A percentile compares a stretch with the other conserved stretches of the same genome.
Evolutionary conservation across 129 eudicot species (phyloP).

Genomic region (Chrysanthemum lavandulifolium): DNA sequence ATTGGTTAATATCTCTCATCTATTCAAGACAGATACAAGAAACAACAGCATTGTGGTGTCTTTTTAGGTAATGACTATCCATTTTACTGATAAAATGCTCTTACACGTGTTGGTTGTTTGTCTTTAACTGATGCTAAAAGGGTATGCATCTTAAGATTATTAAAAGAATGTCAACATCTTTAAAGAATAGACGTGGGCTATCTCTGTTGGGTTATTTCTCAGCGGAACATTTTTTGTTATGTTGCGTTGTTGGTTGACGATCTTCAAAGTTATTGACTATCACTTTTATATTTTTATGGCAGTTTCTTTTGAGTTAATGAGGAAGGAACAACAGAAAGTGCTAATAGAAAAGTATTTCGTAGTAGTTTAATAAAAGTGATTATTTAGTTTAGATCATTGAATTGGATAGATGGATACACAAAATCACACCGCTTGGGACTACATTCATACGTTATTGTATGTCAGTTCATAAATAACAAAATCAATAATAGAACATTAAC

Average conservation of each 20-base stretch:
- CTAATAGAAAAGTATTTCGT: slow-evolving; percentile 4
- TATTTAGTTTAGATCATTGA: no score
- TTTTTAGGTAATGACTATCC: no score
- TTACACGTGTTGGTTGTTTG: background rate
- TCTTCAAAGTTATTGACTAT: slow-evolving; percentile 17
- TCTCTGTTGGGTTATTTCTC: background rate
- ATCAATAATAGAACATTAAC: background rate
- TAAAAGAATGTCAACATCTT: slow-evolving; percentile 52
- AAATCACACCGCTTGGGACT: background rate
- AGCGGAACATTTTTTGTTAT: slow-evolving; percentile 54
- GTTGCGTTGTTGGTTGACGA: slow-evolving; percentile 16
- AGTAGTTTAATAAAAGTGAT: no score
- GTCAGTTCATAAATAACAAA: background rate
- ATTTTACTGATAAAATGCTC: background rate
- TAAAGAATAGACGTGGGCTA: slow-evolving; percentile 50
- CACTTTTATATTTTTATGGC: slow-evolving; percentile 9
- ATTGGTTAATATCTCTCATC: no score
- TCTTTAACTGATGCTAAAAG: slow-evolving; percentile 22
- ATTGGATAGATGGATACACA: no score
- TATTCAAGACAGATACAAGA: no score
- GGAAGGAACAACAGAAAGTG: slow-evolving; percentile 92
- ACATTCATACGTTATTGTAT: background rate
- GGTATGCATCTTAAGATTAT: slow-evolving; percentile 47
- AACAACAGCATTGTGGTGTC: no score
- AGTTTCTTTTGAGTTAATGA: slow-evolving; percentile 93